phyloP scores from a whole-genome alignment of 139 green algal species.

The Volvox reticuliferus region DNA sequence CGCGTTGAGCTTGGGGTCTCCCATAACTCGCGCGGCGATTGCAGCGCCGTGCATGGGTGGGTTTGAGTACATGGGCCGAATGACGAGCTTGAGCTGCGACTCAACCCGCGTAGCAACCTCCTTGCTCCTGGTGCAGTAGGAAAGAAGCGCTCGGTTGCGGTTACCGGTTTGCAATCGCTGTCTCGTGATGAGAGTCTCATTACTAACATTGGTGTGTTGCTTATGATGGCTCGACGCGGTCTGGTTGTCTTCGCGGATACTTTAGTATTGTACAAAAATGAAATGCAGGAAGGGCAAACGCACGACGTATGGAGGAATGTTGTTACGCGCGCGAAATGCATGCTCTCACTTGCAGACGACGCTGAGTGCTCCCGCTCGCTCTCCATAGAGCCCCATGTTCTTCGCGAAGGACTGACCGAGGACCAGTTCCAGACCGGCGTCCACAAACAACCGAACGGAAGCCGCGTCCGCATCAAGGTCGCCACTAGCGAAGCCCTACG shows the following conservation, averaged over 20 bases:
- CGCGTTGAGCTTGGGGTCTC: conserved; percentile 39
- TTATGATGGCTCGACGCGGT: too few relatives aligned
- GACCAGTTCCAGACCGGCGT: conserved; percentile 48
- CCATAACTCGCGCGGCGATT: conserved; percentile 63
- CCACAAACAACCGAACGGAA: conserved; percentile 79
- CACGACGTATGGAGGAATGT: too few relatives aligned
- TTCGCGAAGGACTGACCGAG: conserved; percentile 73
- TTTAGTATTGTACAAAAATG: too few relatives aligned
- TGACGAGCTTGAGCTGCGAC: conserved; percentile 77
- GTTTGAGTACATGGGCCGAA: conserved; percentile 85
- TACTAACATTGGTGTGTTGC: too few relatives aligned
- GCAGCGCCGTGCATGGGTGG: conserved; percentile 82
- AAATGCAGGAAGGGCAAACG: too few relatives aligned
- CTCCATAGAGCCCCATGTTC: conserved; percentile 92
- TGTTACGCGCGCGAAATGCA: too few relatives aligned
- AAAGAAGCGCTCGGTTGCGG: too few relatives aligned
- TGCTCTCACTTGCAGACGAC: conserved; percentile 53
- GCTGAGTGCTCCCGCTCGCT: conserved; percentile 75
- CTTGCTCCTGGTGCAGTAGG: conserved; percentile 20
- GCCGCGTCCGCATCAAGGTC: conserved; percentile 82
- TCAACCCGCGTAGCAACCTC: conserved; percentile 61
- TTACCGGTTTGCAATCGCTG: too few relatives aligned
- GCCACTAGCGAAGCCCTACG: conserved; percentile 87
- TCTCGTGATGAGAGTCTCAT: too few relatives aligned
- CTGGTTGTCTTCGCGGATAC: too few relatives aligned